Evolutionary conservation across 768 basidiomycete genomes (phyloP), one percentile per base, ranked within the genome.

Genomic region (Macrolepiota fuliginosa): DNA sequence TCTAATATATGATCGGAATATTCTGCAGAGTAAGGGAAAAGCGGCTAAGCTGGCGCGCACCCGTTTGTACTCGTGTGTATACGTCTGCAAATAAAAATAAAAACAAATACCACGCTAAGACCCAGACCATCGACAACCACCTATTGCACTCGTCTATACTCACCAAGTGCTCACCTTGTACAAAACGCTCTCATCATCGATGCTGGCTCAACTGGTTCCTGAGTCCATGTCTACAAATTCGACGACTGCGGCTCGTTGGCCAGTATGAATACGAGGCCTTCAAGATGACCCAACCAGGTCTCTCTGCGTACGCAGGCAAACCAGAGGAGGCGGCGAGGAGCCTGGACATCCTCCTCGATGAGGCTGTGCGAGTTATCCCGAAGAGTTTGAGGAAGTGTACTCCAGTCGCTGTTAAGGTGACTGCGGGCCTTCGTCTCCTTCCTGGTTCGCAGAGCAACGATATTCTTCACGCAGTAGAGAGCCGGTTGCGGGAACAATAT

Each of bases 211-310:
- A 97, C 95, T 0, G 97, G 96, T 19, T 97, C 96, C 0, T 86
- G 97, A 17, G 95, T 98, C 69, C 97, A 99, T 81, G 83, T 98
- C 35, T 99, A 98, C 88, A 98, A 97, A 71, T 98, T 98, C 85
- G 82, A 96, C 82, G 88, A 94, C 78, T 95, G 94, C 77, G 79
- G 80, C 0, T 72, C 88, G 0, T 84, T 89, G 0, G 87, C 94
- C 1, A 79, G 22, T 92, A 91, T 74, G 96, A 98, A 72, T 95
- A 95, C 78, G 97, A 99, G 71, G 90, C 91, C 6, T 98, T 98
- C 82, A 84, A 84, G 69, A 84, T 86, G 81, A 87, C 82, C 6
- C 81, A 90, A 27, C 93, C 92, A 0, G 96, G 96, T 0, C 77
- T 98, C 2, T 93, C 91, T 0, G 69, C 76, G 0, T 95, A 81